Conservation (phyloP, 768 basidiomycete species). For the Calvatia gigantea region DNA sequence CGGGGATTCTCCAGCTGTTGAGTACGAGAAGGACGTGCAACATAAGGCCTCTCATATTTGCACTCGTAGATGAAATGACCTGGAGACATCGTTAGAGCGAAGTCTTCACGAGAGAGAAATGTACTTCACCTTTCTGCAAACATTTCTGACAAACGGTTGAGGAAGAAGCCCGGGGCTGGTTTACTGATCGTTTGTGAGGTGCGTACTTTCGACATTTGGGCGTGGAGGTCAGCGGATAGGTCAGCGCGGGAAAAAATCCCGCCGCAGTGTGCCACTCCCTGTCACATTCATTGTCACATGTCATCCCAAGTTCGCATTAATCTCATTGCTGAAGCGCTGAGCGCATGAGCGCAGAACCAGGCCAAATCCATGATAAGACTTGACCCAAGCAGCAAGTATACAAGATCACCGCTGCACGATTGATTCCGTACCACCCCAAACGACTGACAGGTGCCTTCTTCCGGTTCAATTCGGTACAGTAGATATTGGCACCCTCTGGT, state of each 20-base stretch:
- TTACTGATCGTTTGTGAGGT: constrained; percentile 61
- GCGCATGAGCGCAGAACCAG: too few species aligned
- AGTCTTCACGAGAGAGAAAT: constrained; percentile 11
- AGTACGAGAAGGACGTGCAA: constrained; percentile 86
- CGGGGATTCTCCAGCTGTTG: constrained; percentile 81
- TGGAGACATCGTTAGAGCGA: constrained; percentile 20
- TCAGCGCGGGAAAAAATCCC: not conserved
- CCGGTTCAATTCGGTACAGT: too few species aligned
- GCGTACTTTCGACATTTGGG: constrained; percentile 75
- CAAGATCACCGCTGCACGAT: too few species aligned
- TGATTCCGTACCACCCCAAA: too few species aligned
- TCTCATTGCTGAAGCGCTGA: too few species aligned
- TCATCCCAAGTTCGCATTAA: too few species aligned
- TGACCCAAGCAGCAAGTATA: too few species aligned
- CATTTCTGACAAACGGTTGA: constrained; percentile 85
- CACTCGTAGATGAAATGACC: constrained; percentile 94
- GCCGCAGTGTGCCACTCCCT: too few species aligned
- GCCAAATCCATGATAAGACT: too few species aligned
- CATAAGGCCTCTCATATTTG: constrained; percentile 75
- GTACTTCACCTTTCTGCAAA: constrained; percentile 51
- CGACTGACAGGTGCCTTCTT: too few species aligned
- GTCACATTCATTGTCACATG: too few species aligned
- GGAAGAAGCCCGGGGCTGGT: constrained; percentile 58
- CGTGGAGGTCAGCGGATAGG: not conserved
- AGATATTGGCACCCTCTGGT: too few species aligned